Base-by-base conservation (phyloP, 2,329 filamentous ascomycete species). In the Colletotrichum tanaceti region DNA sequence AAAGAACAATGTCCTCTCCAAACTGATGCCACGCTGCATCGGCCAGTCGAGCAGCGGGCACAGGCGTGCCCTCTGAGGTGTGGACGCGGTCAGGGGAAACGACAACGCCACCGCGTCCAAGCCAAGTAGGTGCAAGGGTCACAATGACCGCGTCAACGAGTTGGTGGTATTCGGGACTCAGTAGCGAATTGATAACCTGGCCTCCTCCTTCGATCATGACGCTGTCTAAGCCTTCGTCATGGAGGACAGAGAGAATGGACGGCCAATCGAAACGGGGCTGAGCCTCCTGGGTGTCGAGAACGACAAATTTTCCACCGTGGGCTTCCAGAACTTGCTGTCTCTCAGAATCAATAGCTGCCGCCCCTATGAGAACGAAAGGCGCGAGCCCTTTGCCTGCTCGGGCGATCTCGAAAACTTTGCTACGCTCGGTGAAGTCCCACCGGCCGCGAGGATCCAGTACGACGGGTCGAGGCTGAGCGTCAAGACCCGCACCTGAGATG, bases 151-250 rank as follows among this genome's bases (percentile, higher is more conserved):
- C 91, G 75, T 93, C 87, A 49, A 97, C 84, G 10, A 94, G 81
- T n/a, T 77, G 73, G 18, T 87, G 82, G 73, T 89, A 88, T 35
- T 82, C 81, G 2, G 87, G 83, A 46, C 86, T 83, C n/a, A 98
- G 83, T 20, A 98, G 80, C 44, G 91, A 88, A 76, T 96, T 97
- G 76, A 98, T 93, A 41, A 98, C 89, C 13, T 85, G 83, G 0
- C 88, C 94, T 13, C 95, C 95, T 0, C 95, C 95, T 78, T 98
- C 95, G 57, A 98, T 86, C 95, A 98, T 98, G 66, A 98, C 84
- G 76, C 93, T 97, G 60, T 80, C 79, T 52, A 97, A 81, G 1
- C 89, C 89, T 73, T 91, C 84, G 1, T 76, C 77, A 41, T 74
- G 72, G n/a, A 97, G 78, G 4, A 83, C 81, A 20, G 79, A 79